A percentile compares a stretch with the other conserved stretches of the same genome.
phyloP scores from a whole-genome alignment of 1,284 basidiomycete species.

The Nidula niveotomentosa region DNA sequence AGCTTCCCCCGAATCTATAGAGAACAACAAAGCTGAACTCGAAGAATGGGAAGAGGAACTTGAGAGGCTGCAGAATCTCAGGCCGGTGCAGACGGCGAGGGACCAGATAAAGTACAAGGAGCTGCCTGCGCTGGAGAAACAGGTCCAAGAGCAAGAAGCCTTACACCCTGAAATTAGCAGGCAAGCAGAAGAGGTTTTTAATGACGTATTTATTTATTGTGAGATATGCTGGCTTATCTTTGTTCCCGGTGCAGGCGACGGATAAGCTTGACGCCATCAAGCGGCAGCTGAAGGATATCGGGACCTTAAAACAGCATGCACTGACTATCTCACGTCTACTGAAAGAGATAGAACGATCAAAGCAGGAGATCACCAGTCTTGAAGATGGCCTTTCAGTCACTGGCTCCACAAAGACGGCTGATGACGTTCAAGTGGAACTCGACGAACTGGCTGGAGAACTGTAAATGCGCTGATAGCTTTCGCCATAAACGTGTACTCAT shows the following conservation, averaged over 20 bases:
- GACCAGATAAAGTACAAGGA: slow-evolving; percentile 59
- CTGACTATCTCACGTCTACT: slow-evolving; percentile 61
- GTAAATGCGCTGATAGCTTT: slow-evolving; percentile 42
- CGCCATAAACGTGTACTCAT: too few relatives aligned
- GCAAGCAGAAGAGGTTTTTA: slow-evolving; percentile 56
- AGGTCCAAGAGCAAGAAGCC: slow-evolving; percentile 59
- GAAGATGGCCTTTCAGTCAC: slow-evolving; percentile 70
- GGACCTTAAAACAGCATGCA: slow-evolving; percentile 65
- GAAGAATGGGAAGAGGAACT: slow-evolving; percentile 64
- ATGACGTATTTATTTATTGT: slow-evolving; percentile 1
- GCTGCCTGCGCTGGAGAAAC: slow-evolving; percentile 65
- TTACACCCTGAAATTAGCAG: slow-evolving; percentile 49
- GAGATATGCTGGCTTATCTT: slow-evolving; percentile 5
- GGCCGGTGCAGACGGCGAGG: slow-evolving; percentile 51
- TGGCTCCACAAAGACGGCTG: slow-evolving; percentile 79
- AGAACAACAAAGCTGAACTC: slow-evolving; percentile 46
- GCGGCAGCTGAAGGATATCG: slow-evolving; percentile 62
- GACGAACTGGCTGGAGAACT: slow-evolving; percentile 61
- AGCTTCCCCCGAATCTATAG: slow-evolving; percentile 37
- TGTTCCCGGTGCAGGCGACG: slow-evolving; percentile 33
- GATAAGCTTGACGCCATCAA: slow-evolving; percentile 47
- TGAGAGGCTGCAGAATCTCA: slow-evolving; percentile 53
- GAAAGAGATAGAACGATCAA: slow-evolving; percentile 65
- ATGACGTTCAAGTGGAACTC: slow-evolving; percentile 82
- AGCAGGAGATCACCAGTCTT: slow-evolving; percentile 62